Percentiles rank a stretch among this genome's conserved stretches.
These are phyloP conservation scores for Dryadomyces quercus-mongolicae DNA, from an alignment of 2,329 filamentous ascomycete species.

Conservation along the genomic window DNA sequence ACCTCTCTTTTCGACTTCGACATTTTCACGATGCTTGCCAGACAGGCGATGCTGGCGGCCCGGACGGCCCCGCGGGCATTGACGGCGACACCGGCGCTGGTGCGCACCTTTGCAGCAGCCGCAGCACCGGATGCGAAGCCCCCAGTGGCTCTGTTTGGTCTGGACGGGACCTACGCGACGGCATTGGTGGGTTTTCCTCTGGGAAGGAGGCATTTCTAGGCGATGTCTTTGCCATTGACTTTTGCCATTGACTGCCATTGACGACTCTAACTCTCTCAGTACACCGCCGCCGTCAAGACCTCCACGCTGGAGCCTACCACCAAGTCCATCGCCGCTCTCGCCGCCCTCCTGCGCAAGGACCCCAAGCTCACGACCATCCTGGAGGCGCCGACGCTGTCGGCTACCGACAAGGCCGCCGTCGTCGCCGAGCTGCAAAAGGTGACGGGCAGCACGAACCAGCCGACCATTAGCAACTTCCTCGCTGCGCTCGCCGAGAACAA, in stretches of 20 bases:
- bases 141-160: constrained; percentile 81
- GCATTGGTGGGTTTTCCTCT: constrained; percentile 67
- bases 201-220: too few relatives aligned
- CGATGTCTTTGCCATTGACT: too few relatives aligned
- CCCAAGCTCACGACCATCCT: constrained; percentile 68
- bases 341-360: constrained; percentile 66
- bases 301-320: constrained; percentile 75
- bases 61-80: constrained; percentile 44
- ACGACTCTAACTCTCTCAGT: constrained; percentile 41
- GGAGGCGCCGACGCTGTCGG: constrained; percentile 64
- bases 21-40: constrained; percentile 41
- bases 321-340: constrained; percentile 63
- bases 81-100: constrained; percentile 58
- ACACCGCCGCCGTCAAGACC: constrained; percentile 88
- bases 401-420: constrained; percentile 73
- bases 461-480: constrained; percentile 91
- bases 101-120: constrained; percentile 68
- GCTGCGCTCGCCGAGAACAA: constrained; percentile 90
- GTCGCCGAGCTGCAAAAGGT: constrained; percentile 80
- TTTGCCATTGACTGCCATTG: not conserved
- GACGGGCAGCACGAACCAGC: constrained; percentile 53
- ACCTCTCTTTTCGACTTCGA: constrained; percentile 11
- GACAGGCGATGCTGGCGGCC: constrained; percentile 39
- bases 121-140: constrained; percentile 65
- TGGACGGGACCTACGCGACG: constrained; percentile 97